A percentile compares a stretch with the other conserved stretches of the same genome.
These are phyloP conservation scores for Auricularia cornea DNA, from an alignment of 768 basidiomycete species.

Conservation along the genomic window DNA sequence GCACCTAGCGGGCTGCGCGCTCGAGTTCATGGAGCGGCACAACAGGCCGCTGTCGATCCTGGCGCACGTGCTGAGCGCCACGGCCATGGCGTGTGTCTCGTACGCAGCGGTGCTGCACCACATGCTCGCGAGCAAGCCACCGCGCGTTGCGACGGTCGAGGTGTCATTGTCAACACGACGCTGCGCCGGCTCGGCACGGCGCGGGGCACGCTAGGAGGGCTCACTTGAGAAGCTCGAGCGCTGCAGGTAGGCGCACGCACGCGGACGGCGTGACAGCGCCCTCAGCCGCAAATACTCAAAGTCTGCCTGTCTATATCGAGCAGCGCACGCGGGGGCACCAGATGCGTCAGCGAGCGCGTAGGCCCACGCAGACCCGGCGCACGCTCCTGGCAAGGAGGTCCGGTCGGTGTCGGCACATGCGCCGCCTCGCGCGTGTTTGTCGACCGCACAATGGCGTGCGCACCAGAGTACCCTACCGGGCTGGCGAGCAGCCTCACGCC, in stretches of 20 bases:
- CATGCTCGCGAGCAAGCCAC: constrained; percentile 33
- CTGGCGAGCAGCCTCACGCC: too few relatives aligned
- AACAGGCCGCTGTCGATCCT: constrained; percentile 39
- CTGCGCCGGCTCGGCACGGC: constrained; percentile 42
- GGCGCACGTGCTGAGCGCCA: constrained; percentile 33
- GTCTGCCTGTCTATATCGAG: too few relatives aligned
- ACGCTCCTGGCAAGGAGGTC: too few relatives aligned
- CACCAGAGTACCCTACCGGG: too few relatives aligned
- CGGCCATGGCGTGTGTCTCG: constrained; percentile 37
- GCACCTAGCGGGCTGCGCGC: constrained; percentile 37
- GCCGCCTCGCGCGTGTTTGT: too few relatives aligned
- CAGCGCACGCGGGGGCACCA: too few relatives aligned
- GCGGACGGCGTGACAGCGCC: constrained; percentile 22
- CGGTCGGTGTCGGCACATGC: too few relatives aligned
- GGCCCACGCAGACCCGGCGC: too few relatives aligned
- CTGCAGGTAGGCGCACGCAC: constrained; percentile 38
- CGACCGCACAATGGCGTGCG: too few relatives aligned
- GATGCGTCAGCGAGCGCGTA: too few relatives aligned
- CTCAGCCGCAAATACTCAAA: constrained; percentile 35
- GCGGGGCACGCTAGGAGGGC: constrained; percentile 39
- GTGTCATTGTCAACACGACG: constrained; percentile 42
- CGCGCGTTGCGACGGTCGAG: constrained; percentile 30
- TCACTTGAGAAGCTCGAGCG: constrained; percentile 44
- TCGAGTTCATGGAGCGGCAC: constrained; percentile 43
- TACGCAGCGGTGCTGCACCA: constrained; percentile 45